phyloP scores from a whole-genome alignment of 2,329 filamentous ascomycete species.

The Penicillium sp. region DNA sequence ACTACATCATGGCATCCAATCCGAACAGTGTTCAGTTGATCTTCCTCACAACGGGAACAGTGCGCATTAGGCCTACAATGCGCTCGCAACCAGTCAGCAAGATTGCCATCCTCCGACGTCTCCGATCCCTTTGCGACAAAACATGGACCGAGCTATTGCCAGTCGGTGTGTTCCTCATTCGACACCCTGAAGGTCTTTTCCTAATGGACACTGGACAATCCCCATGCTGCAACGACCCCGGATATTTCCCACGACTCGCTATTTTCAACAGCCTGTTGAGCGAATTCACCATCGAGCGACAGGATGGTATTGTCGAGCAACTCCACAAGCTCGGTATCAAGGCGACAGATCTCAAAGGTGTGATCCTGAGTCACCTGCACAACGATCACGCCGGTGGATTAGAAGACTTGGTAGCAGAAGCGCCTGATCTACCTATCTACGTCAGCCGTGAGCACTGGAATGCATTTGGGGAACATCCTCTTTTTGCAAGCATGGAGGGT shows the following conservation, averaged over 20 bases:
- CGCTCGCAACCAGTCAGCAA: constrained; percentile 14
- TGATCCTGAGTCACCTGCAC: constrained; percentile 17
- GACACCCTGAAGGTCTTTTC: constrained; percentile 25
- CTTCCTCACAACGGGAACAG: constrained; percentile 18
- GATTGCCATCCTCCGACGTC: constrained; percentile 1
- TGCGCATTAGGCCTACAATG: constrained; percentile 16
- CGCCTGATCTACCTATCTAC: constrained; percentile 29
- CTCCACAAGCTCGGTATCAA: constrained; percentile 10
- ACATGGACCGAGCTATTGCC: constrained; percentile 17
- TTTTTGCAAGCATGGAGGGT: constrained; percentile 30
- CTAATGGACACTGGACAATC: constrained; percentile 31
- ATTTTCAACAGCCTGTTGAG: constrained; percentile 3
- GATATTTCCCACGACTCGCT: constrained; percentile 24
- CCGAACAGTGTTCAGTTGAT: not conserved
- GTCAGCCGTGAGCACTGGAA: constrained; percentile 33
- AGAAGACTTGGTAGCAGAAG: constrained; percentile 26
- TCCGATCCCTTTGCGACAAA: constrained; percentile 6
- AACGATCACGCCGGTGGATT: constrained; percentile 21
- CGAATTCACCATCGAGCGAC: constrained; percentile 6
- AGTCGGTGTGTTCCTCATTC: constrained; percentile 24
- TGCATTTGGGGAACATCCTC: constrained; percentile 28
- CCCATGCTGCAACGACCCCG: constrained; percentile 19
- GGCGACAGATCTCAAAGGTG: constrained; percentile 21
- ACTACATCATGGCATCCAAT: not conserved
- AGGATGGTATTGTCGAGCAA: constrained; percentile 13